These are phyloP conservation scores for Actinomortierella wolfii DNA, from an alignment of 371 early-diverging fungal genomes.

Conservation along the genomic window DNA sequence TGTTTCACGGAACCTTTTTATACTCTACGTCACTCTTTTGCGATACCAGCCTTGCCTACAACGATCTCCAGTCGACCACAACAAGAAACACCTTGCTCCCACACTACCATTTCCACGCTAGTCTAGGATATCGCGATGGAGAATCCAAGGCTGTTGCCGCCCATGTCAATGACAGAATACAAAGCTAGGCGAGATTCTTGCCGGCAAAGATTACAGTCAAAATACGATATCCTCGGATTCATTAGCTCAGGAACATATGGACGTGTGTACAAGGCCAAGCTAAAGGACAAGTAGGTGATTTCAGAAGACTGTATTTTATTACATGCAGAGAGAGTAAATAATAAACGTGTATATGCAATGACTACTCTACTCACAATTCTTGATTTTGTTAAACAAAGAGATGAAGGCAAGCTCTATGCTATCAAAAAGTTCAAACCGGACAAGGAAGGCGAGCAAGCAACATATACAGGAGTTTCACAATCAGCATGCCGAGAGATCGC, in stretches of 20 bases:
- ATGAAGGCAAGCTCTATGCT: slow-evolving; percentile 70
- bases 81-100: too few relatives aligned
- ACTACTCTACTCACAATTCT: not conserved
- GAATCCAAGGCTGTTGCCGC: slow-evolving; percentile 12
- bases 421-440: slow-evolving; percentile 97
- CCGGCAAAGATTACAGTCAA: slow-evolving; percentile 69
- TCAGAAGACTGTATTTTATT: not conserved
- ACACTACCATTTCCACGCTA: not conserved
- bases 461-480: slow-evolving; percentile 88
- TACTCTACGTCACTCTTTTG: too few relatives aligned
- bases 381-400: slow-evolving; percentile 37
- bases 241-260: slow-evolving; percentile 96
- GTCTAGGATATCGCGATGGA: not conserved
- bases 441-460: slow-evolving; percentile 84
- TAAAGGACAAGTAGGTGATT: slow-evolving; percentile 58
- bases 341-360: not conserved
- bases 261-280: slow-evolving; percentile 88
- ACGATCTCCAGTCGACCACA: too few relatives aligned
- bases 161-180: slow-evolving; percentile 60
- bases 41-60: too few relatives aligned
- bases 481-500: slow-evolving; percentile 94
- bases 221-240: slow-evolving; percentile 87
- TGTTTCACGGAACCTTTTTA: too few relatives aligned
- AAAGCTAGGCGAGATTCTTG: slow-evolving; percentile 61
- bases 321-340: not conserved